Conservation (phyloP, 352 stramenopile species). For the Pythium plurisporium region DNA sequence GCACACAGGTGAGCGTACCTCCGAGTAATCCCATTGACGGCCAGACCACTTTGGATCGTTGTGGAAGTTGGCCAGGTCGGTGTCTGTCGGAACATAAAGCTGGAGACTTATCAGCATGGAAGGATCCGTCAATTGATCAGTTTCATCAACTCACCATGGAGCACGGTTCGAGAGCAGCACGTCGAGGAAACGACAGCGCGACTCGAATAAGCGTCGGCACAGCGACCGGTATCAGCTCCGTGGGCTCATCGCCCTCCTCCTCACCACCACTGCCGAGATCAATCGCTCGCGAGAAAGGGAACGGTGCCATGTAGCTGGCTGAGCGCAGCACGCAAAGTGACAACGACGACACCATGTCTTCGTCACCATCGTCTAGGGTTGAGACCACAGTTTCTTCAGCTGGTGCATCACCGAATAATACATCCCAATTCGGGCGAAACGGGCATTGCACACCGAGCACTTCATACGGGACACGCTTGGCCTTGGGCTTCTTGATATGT, state of each 20-base stretch:
- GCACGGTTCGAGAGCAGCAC: slow-evolving; percentile 51
- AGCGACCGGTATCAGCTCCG: slow-evolving; percentile 38
- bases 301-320: slow-evolving; percentile 63
- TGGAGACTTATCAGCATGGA: not conserved
- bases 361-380: slow-evolving; percentile 1
- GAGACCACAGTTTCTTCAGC: not conserved
- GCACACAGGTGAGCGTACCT: not conserved
- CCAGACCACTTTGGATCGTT: slow-evolving; percentile 21
- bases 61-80: slow-evolving; percentile 5
- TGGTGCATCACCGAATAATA: slow-evolving; percentile 29
- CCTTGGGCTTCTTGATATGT: slow-evolving; percentile 53
- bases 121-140: not conserved
- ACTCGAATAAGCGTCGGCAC: slow-evolving; percentile 73
- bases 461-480: slow-evolving; percentile 59
- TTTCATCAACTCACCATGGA: slow-evolving; percentile 44
- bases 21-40: not conserved
- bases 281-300: slow-evolving; percentile 39
- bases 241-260: not conserved
- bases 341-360: slow-evolving; percentile 6
- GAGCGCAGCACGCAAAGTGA: slow-evolving; percentile 54
- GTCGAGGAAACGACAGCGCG: slow-evolving; percentile 42
- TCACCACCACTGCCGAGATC: not conserved
- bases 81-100: slow-evolving; percentile 21
- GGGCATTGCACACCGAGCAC: slow-evolving; percentile 56
- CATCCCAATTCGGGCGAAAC: slow-evolving; percentile 56